These are phyloP conservation scores for Blastobotrys arbuscula DNA, from an alignment of 1,139 yeast species.

Conservation along the genomic window DNA sequence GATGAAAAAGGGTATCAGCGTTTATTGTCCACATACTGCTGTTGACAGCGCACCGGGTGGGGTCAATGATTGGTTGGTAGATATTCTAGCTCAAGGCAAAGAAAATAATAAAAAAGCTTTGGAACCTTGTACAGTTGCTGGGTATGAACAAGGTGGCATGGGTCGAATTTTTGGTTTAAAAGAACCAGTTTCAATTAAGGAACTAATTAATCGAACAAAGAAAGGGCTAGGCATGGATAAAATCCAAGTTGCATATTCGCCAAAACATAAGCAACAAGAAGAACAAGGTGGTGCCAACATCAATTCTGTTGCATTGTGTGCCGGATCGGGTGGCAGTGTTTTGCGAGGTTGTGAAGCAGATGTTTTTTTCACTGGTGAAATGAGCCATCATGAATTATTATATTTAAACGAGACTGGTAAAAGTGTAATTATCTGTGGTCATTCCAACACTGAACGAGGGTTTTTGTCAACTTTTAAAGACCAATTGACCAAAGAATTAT, in stretches of 20 bases:
- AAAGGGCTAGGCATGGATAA: constrained; percentile 44
- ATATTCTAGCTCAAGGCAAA: constrained; percentile 44
- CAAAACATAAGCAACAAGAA: constrained; percentile 25
- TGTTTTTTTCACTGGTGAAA: constrained; percentile 81
- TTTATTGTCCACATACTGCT: constrained; percentile 94
- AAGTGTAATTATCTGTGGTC: constrained; percentile 73
- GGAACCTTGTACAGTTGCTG: constrained; percentile 23
- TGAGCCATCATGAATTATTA: constrained; percentile 88
- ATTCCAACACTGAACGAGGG: constrained; percentile 89
- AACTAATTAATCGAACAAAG: constrained; percentile 53
- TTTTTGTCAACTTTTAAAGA: constrained; percentile 50
- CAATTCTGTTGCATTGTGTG: constrained; percentile 70
- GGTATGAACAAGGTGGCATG: constrained; percentile 64
- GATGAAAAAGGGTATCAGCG: constrained; percentile 72
- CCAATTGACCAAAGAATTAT: constrained; percentile 45
- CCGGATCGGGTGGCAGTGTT: constrained; percentile 86
- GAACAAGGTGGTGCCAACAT: constrained; percentile 23
- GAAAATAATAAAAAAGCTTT: constrained; percentile 27
- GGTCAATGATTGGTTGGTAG: constrained; percentile 85
- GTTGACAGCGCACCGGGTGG: constrained; percentile 90
- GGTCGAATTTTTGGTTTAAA: constrained; percentile 63
- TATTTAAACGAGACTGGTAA: constrained; percentile 66
- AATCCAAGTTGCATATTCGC: constrained; percentile 60
- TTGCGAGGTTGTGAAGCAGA: constrained; percentile 65
- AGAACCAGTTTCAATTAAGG: constrained; percentile 40